phyloP scores from a whole-genome alignment of 140 eudicot species.

The Senecio squalidus region DNA sequence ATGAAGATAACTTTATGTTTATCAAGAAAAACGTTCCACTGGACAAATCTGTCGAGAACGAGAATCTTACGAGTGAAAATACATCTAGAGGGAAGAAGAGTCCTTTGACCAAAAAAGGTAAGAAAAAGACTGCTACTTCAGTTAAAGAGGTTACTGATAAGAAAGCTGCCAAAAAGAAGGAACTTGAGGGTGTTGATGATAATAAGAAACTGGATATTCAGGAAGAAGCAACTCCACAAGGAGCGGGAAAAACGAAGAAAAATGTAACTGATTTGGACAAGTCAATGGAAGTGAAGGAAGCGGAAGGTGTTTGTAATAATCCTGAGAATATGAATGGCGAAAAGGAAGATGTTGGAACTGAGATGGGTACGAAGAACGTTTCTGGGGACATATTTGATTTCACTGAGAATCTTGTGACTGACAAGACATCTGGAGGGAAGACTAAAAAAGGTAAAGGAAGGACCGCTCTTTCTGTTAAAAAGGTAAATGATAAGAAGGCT shows the following conservation, averaged over 20 bases:
- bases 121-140: conserved; percentile 23
- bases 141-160: conserved; percentile 13
- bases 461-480: conserved; percentile 8
- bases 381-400: too few relatives aligned
- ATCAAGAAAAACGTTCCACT: conserved; percentile 13
- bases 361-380: too few relatives aligned
- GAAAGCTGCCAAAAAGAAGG: conserved; percentile 21
- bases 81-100: conserved; percentile 14
- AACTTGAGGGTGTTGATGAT: conserved; percentile 16
- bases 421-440: too few relatives aligned
- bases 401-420: too few relatives aligned
- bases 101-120: conserved; percentile 24
- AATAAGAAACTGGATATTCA: conserved; percentile 16
- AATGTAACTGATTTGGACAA: conserved; percentile 25
- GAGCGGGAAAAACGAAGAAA: conserved; percentile 20
- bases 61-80: conserved; percentile 23
- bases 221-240: conserved; percentile 21
- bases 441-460: too few relatives aligned
- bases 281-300: conserved; percentile 14
- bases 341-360: not conserved
- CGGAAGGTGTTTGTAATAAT: conserved; percentile 12
- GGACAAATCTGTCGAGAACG: conserved; percentile 22
- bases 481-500: conserved; percentile 15
- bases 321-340: conserved; percentile 8
- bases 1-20: conserved; percentile 14